A percentile compares a stretch with the other conserved stretches of the same genome.
Conservation (phyloP, 163 green algal genomes). For the Dunaliella salina region DNA sequence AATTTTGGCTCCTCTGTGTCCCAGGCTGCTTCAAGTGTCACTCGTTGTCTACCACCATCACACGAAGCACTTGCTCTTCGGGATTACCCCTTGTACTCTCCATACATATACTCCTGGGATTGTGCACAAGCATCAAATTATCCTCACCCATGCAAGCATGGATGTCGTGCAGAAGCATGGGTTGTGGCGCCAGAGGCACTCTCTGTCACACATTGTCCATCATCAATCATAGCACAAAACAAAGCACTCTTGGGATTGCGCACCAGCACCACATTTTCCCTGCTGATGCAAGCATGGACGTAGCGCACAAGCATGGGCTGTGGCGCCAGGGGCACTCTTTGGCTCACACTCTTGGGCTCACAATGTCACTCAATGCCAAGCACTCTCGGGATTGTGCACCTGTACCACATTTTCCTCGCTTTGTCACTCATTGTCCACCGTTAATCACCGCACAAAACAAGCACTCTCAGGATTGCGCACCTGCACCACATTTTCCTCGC, state of each 20-base stretch:
- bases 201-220: background rate
- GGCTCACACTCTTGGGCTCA: too few species aligned
- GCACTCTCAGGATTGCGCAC: constrained; percentile 23
- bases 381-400: constrained; percentile 24
- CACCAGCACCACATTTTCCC: constrained; percentile 54
- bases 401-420: constrained; percentile 52
- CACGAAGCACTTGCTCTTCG: too few species aligned
- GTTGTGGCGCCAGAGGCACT: too few species aligned
- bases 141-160: too few species aligned
- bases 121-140: constrained; percentile 42
- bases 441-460: background rate
- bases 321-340: constrained; percentile 25
- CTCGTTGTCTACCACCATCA: too few species aligned
- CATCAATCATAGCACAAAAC: background rate
- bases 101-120: too few species aligned
- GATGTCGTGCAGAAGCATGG: too few species aligned
- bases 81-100: too few species aligned
- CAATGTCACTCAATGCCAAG: background rate
- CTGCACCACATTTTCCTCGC: constrained; percentile 51
- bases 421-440: background rate
- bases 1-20: too few species aligned
- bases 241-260: background rate
- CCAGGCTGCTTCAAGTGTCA: too few species aligned
- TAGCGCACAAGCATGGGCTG: constrained; percentile 34
- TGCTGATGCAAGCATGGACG: constrained; percentile 45